Percentiles rank a stretch among this genome's conserved stretches.
Evolutionary conservation across 257 asterid genomes (phyloP).

Genomic region (Penstemon barbatus): DNA sequence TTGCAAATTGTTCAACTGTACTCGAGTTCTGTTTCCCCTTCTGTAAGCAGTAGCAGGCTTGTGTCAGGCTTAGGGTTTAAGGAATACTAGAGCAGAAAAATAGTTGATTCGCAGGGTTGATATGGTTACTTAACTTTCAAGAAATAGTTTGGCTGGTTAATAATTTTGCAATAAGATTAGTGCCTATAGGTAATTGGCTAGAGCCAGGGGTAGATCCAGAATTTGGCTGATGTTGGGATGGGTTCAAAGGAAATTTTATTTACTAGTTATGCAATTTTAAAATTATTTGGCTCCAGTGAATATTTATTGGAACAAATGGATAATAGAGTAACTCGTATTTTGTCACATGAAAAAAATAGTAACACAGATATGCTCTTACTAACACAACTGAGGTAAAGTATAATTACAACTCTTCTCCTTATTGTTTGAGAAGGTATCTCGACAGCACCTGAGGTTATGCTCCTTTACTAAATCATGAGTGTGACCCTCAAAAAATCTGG

Average conservation of each 20-base stretch:
- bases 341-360: no score
- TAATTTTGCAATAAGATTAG: no score
- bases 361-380: not conserved
- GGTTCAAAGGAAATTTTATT: not conserved
- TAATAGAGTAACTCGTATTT: no score
- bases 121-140: slow-evolving; percentile 3
- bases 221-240: not conserved
- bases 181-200: not conserved
- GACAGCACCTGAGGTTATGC: not conserved
- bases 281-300: not conserved
- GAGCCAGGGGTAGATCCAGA: not conserved
- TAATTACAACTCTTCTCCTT: not conserved
- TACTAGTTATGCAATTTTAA: not conserved
- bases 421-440: not conserved
- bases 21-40: not conserved
- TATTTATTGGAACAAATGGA: no score
- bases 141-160: not conserved
- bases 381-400: not conserved
- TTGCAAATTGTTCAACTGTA: not conserved
- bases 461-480: not conserved
- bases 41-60: not conserved
- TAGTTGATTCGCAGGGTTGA: slow-evolving; percentile 11
- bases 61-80: slow-evolving; percentile 3
- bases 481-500: no score
- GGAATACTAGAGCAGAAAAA: slow-evolving; percentile 6